Conservation (phyloP, 768 basidiomycete species). For the Cyclocybe cylindracea region DNA sequence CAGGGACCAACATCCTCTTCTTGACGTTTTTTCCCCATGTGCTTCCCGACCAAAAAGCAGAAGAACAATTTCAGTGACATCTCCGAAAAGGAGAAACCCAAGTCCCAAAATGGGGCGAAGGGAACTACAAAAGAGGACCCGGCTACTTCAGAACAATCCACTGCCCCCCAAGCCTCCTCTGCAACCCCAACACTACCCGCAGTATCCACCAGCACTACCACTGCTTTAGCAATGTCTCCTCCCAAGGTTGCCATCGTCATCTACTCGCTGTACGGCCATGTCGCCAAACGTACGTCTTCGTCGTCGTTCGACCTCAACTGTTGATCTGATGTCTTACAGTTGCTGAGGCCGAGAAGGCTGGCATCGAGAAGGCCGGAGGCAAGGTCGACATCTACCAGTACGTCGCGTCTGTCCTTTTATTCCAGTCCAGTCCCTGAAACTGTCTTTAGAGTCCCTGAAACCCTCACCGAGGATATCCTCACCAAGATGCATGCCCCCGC, state of each 20-base stretch:
- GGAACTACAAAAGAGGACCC: conserved; percentile 28
- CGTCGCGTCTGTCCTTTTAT: conserved; percentile 15
- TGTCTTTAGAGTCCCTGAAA: conserved; percentile 67
- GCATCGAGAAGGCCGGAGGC: conserved; percentile 53
- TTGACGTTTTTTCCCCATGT: conserved; percentile 25
- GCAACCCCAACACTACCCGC: conserved; percentile 11
- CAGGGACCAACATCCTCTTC: conserved; percentile 6
- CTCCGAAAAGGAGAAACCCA: conserved; percentile 13
- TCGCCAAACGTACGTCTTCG: conserved; percentile 35
- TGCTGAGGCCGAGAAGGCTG: conserved; percentile 55
- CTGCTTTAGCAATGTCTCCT: conserved; percentile 32
- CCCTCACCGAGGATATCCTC: conserved; percentile 69
- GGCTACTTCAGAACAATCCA: conserved; percentile 5
- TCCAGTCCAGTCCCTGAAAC: background rate
- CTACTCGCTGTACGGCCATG: conserved; percentile 68
- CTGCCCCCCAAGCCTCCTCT: conserved; percentile 10
- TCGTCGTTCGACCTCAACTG: too few species aligned
- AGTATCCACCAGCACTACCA: conserved; percentile 35
- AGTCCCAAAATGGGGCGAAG: conserved; percentile 18
- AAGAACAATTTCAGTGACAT: conserved; percentile 34
- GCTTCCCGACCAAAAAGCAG: conserved; percentile 36
- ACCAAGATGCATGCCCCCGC: conserved; percentile 69
- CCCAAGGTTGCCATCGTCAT: conserved; percentile 71
- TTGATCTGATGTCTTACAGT: conserved; percentile 39
- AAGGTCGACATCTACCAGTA: conserved; percentile 55